Percentiles rank a stretch among this genome's conserved stretches.
Conservation (phyloP, 768 basidiomycete genomes). For the Macrolepiota fuliginosa region DNA sequence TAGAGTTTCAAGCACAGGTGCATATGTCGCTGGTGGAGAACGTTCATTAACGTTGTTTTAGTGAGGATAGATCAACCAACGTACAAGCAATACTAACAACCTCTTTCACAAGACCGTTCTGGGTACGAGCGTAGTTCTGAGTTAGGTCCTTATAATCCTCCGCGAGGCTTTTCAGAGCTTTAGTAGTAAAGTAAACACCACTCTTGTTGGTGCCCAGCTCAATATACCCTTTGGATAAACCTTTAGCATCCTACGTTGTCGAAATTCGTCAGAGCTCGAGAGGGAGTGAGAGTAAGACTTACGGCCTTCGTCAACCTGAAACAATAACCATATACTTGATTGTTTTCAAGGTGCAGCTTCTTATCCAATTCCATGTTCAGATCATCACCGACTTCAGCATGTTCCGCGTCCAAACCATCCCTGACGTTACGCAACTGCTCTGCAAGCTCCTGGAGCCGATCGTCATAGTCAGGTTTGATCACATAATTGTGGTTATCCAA, state of each 20-base stretch:
- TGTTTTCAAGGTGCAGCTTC: slow-evolving; percentile 95
- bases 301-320: slow-evolving; percentile 92
- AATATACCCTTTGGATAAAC: slow-evolving; percentile 67
- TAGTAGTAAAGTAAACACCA: slow-evolving; percentile 88
- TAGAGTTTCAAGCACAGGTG: slow-evolving; percentile 79
- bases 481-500: slow-evolving; percentile 85
- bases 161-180: slow-evolving; percentile 64
- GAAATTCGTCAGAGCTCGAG: not conserved
- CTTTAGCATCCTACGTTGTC: slow-evolving; percentile 69
- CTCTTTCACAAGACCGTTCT: slow-evolving; percentile 84
- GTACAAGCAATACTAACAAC: slow-evolving; percentile 89
- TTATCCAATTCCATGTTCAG: slow-evolving; percentile 86
- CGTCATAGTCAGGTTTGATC: slow-evolving; percentile 91
- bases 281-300: slow-evolving; percentile 20
- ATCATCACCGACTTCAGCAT: slow-evolving; percentile 63
- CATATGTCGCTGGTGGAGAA: slow-evolving; percentile 75
- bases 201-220: slow-evolving; percentile 85
- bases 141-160: slow-evolving; percentile 70
- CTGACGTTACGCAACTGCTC: slow-evolving; percentile 66
- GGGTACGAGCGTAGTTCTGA: slow-evolving; percentile 69
- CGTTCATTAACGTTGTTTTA: not conserved
- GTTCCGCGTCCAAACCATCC: slow-evolving; percentile 83
- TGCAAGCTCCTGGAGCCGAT: slow-evolving; percentile 64
- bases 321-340: slow-evolving; percentile 85
- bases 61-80: slow-evolving; percentile 18